Percentiles rank a stretch among this genome's conserved stretches.
phyloP scores from a whole-genome alignment of 2,329 filamentous ascomycete genomes.

The Myriosclerotinia curreyana region DNA sequence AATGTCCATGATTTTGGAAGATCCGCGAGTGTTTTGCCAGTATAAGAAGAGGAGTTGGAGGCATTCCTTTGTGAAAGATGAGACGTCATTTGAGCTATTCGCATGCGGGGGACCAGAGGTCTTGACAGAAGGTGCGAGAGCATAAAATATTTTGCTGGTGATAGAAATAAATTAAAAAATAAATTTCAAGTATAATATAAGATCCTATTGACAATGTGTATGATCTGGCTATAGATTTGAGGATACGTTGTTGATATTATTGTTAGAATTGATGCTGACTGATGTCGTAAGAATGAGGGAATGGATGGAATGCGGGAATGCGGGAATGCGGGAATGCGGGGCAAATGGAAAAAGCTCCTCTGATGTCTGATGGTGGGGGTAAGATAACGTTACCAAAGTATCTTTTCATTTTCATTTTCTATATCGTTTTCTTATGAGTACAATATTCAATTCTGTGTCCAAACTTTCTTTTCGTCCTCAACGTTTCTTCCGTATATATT shows the following conservation, averaged over 20 bases:
- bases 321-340: too few relatives aligned
- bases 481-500: neutral
- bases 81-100: constrained; percentile 46
- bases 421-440: neutral
- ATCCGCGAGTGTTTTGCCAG: constrained; percentile 45
- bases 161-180: neutral
- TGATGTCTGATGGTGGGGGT: too few relatives aligned
- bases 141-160: constrained; percentile 29
- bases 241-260: too few relatives aligned
- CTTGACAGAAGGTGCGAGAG: constrained; percentile 33
- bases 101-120: constrained; percentile 38
- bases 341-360: too few relatives aligned
- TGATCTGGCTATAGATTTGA: neutral
- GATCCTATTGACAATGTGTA: neutral
- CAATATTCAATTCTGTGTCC: neutral
- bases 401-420: too few relatives aligned
- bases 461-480: neutral
- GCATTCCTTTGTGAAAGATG: constrained; percentile 39
- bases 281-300: too few relatives aligned
- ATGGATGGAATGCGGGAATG: too few relatives aligned
- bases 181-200: neutral
- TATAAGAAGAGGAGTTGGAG: constrained; percentile 23
- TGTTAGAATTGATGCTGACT: too few relatives aligned
- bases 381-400: too few relatives aligned
- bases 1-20: constrained; percentile 65